A percentile compares a stretch with the other conserved stretches of the same genome.
Conservation (phyloP, 2,329 filamentous ascomycete genomes). For the Fusarium heterosporum region DNA sequence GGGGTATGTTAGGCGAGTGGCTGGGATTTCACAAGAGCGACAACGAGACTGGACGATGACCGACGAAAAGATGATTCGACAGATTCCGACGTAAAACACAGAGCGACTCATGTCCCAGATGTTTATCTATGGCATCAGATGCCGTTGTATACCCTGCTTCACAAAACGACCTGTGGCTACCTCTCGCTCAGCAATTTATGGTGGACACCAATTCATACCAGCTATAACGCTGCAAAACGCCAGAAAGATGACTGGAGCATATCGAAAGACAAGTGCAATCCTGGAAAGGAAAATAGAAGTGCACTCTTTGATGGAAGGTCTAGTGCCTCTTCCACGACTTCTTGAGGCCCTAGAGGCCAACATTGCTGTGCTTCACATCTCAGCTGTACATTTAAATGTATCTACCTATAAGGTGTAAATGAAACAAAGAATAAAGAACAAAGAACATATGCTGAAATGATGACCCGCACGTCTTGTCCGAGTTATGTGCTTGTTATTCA, state of each 20-base stretch:
- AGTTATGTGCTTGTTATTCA: background rate
- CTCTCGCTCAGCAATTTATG: background rate
- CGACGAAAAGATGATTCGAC: slow-evolving; percentile 13
- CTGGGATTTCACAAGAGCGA: slow-evolving; percentile 71
- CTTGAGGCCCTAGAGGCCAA: slow-evolving; percentile 18
- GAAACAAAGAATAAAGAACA: slow-evolving; percentile 1
- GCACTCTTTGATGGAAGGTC: background rate
- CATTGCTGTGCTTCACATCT: slow-evolving; percentile 13
- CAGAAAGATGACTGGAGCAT: background rate
- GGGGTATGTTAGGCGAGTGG: slow-evolving; percentile 79
- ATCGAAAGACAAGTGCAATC: slow-evolving; percentile 1
- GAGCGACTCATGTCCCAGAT: background rate
- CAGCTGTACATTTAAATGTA: slow-evolving; percentile 1
- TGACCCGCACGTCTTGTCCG: background rate
- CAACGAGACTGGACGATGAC: slow-evolving; percentile 44
- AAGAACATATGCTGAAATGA: background rate
- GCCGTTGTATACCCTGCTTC: background rate
- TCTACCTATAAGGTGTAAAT: background rate
- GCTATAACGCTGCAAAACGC: background rate
- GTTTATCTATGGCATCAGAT: background rate
- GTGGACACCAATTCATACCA: background rate
- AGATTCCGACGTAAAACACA: background rate
- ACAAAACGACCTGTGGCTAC: background rate
- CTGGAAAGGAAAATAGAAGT: slow-evolving; percentile 5
- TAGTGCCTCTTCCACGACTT: slow-evolving; percentile 1